Base-by-base conservation (phyloP, 345 rosid species). In the Populus deltoides region DNA sequence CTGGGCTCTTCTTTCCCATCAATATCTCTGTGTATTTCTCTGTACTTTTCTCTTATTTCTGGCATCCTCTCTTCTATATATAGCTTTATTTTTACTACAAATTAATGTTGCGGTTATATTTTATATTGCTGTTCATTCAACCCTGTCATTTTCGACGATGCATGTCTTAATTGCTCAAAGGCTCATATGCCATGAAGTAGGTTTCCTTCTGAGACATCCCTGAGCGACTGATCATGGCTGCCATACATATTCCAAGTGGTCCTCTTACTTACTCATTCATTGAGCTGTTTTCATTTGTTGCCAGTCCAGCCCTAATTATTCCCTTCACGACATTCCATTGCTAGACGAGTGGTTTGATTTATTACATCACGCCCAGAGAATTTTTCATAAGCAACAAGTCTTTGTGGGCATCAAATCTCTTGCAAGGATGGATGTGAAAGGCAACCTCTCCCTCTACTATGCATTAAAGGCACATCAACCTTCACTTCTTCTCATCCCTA, bases 311-410 rank as follows among this genome's bases (percentile, higher is more conserved):
- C 31, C 27, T 36, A 68, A 51, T 74, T 77, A 78, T 82, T 85
- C 79, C 82, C 77, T 76, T 78, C 72, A 38, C 61, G 73, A 77
- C 85, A 81, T 86, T 79, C 83, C 79, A 38, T 74, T 68, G 27
- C 31, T 53, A 49, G 18, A 71, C 20, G 63, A 66, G 57, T 27
- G 75, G 79, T 36, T 36, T 53, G 53, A 76, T 18, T 76, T 24
- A 38, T 38, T 36, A 43, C 69, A 36, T 75, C 38, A 31, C n/a
- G 62, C 45, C 25, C 43, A 27, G 13, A 71, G 66, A 62, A 27
- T 35, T 68, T 31, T 33, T 38, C 10, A 10, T 39, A 24, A 41
- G n/a, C 38, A 24, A 3, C 9, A 71, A 49, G 61, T 51, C 49
- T 4, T 15, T 22, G 8, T 47, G 43, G 43, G 31, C 5, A 9